Conservation (phyloP, 768 basidiomycete genomes). For the Russula sp. region DNA sequence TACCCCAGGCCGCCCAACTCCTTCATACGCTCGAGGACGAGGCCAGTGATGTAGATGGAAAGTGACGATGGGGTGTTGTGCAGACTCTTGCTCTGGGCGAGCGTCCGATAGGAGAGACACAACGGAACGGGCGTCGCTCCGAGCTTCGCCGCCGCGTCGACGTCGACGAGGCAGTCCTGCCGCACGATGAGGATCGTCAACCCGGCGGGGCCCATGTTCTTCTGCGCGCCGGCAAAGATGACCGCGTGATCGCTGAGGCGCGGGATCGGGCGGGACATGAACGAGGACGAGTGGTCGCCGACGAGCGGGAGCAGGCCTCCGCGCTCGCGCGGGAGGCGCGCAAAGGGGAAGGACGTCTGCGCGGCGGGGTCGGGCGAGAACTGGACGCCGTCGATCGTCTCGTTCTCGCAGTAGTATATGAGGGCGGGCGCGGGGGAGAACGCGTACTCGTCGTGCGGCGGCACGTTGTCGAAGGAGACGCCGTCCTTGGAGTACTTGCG, state of each 20-base stretch:
- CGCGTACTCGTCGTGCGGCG: slow-evolving; percentile 61
- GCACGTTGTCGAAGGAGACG: slow-evolving; percentile 75
- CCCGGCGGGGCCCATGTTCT: slow-evolving; percentile 95
- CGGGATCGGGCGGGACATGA: slow-evolving; percentile 92
- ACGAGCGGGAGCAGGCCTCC: slow-evolving; percentile 69
- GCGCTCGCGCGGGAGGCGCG: slow-evolving; percentile 47
- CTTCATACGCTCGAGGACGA: slow-evolving; percentile 72
- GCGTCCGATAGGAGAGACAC: slow-evolving; percentile 75
- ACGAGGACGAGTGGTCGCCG: slow-evolving; percentile 92
- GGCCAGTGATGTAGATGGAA: slow-evolving; percentile 81
- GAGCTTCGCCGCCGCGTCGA: slow-evolving; percentile 67
- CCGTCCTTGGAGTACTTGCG: slow-evolving; percentile 55
- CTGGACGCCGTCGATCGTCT: slow-evolving; percentile 94
- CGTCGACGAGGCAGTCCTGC: slow-evolving; percentile 90
- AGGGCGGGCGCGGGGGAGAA: slow-evolving; percentile 82
- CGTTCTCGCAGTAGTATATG: slow-evolving; percentile 99
- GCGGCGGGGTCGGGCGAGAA: slow-evolving; percentile 55
- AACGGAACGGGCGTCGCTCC: slow-evolving; percentile 74
- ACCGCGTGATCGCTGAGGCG: slow-evolving; percentile 84
- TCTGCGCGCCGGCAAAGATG: slow-evolving; percentile 96
- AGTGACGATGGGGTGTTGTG: slow-evolving; percentile 94
- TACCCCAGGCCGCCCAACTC: slow-evolving; percentile 59
- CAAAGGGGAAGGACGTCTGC: slow-evolving; percentile 73
- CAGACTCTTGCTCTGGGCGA: slow-evolving; percentile 69
- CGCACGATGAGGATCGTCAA: slow-evolving; percentile 90